Conservation (phyloP, 2,329 filamentous ascomycete species). For the Pseudogymnoascus verrucosus region DNA sequence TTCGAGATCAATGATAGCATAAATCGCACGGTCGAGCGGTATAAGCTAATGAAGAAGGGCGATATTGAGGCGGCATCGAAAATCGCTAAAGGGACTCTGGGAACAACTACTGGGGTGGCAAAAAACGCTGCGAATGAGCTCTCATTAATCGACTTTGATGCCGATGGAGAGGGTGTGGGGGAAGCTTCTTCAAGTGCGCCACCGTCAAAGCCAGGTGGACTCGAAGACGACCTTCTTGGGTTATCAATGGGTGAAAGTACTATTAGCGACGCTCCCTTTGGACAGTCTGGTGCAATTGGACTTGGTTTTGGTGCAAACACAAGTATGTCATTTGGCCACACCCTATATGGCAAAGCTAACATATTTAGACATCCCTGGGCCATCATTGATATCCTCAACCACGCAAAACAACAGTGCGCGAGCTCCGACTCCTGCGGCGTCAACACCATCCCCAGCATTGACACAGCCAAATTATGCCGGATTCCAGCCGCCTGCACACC, state of each 20-base stretch:
- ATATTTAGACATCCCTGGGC: constrained; percentile 53
- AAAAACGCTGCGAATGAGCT: constrained; percentile 68
- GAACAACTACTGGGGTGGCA: constrained; percentile 55
- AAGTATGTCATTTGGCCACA: constrained; percentile 41
- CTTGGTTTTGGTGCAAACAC: constrained; percentile 67
- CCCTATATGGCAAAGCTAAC: constrained; percentile 18
- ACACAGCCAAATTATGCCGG: constrained; percentile 38
- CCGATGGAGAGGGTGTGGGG: constrained; percentile 49
- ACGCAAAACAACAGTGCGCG: constrained; percentile 53
- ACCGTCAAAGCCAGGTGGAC: constrained; percentile 48
- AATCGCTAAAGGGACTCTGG: constrained; percentile 73
- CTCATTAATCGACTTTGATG: constrained; percentile 88
- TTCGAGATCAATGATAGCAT: constrained; percentile 99
- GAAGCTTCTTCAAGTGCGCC: constrained; percentile 36
- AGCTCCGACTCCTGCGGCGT: constrained; percentile 32
- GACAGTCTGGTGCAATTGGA: constrained; percentile 73
- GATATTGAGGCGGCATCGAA: constrained; percentile 76
- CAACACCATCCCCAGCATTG: constrained; percentile 13
- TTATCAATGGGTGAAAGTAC: constrained; percentile 61
- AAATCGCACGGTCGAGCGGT: constrained; percentile 89
- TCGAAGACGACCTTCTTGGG: constrained; percentile 88
- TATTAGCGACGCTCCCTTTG: constrained; percentile 37
- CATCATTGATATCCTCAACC: constrained; percentile 53
- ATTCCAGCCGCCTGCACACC: constrained; percentile 39
- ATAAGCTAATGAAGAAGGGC: constrained; percentile 92